phyloP scores from a whole-genome alignment of 768 basidiomycete genomes.

The Tricholoma bakamatsutake region DNA sequence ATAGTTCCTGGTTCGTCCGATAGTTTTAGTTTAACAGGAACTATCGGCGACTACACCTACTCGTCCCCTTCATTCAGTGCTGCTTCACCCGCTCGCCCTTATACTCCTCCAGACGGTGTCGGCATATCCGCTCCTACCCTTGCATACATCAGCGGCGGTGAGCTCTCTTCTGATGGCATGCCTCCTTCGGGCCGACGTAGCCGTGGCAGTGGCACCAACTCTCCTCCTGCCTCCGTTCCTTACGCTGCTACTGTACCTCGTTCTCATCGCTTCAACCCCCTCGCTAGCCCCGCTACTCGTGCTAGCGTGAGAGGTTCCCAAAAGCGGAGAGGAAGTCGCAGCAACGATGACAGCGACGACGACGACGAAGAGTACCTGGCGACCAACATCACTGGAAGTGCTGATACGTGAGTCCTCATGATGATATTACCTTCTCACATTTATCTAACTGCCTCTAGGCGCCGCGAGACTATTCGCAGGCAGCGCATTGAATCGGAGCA shows the following conservation, averaged over 20 bases:
- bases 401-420: conserved; percentile 43
- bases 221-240: conserved; percentile 39
- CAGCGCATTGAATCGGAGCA: conserved; percentile 95
- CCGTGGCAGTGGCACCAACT: conserved; percentile 61
- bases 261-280: conserved; percentile 77
- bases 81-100: conserved; percentile 57
- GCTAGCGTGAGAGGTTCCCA: conserved; percentile 42
- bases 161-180: conserved; percentile 68
- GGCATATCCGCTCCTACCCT: conserved; percentile 70
- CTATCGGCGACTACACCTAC: conserved; percentile 52
- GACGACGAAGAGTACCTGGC: conserved; percentile 71
- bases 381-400: conserved; percentile 33
- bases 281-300: conserved; percentile 51
- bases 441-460: conserved; percentile 27
- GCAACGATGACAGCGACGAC: conserved; percentile 68
- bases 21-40: conserved; percentile 52
- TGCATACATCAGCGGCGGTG: conserved; percentile 63
- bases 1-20: conserved; percentile 51
- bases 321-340: conserved; percentile 39
- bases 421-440: neutral
- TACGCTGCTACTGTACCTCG: conserved; percentile 60
- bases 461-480: conserved; percentile 85
- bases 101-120: conserved; percentile 57
- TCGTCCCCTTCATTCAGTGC: conserved; percentile 44
- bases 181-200: conserved; percentile 54